These are phyloP conservation scores for Phytophthora pisi DNA, from an alignment of 352 stramenopile species.

Conservation along the genomic window DNA sequence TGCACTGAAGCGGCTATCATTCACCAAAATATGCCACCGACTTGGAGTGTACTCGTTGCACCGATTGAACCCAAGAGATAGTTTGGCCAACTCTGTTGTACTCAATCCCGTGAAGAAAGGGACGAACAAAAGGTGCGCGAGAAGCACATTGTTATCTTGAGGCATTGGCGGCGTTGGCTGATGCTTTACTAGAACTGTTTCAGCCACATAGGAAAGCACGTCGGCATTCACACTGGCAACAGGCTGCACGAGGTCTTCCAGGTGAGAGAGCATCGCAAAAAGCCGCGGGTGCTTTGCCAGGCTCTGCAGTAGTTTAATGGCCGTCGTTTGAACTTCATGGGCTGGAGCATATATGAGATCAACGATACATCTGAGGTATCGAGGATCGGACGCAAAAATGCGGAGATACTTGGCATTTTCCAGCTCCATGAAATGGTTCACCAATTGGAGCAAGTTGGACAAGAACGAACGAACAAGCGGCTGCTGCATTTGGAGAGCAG, in stretches of 20 bases:
- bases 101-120: conserved; percentile 40
- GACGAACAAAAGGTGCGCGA: conserved; percentile 33
- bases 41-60: conserved; percentile 10
- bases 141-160: conserved; percentile 17
- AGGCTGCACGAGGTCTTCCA: conserved; percentile 16
- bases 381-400: conserved; percentile 24
- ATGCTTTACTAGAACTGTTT: conserved; percentile 6
- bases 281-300: conserved; percentile 14
- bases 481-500: conserved; percentile 29
- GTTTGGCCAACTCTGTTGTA: conserved; percentile 29
- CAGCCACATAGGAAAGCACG: conserved; percentile 11
- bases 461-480: conserved; percentile 15
- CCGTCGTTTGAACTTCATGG: conserved; percentile 27
- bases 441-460: conserved; percentile 25
- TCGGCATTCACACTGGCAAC: conserved; percentile 5
- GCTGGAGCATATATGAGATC: conserved; percentile 30
- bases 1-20: conserved; percentile 13
- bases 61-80: conserved; percentile 33
- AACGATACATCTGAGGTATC: conserved; percentile 34
- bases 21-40: conserved; percentile 6
- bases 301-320: conserved; percentile 30
- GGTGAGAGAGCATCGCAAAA: conserved; percentile 17
- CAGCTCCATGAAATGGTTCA: conserved; percentile 6
- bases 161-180: conserved; percentile 20
- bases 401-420: conserved; percentile 13